Base-by-base conservation (phyloP, 805 yeast species). In the Ogataea nonfermentans region DNA sequence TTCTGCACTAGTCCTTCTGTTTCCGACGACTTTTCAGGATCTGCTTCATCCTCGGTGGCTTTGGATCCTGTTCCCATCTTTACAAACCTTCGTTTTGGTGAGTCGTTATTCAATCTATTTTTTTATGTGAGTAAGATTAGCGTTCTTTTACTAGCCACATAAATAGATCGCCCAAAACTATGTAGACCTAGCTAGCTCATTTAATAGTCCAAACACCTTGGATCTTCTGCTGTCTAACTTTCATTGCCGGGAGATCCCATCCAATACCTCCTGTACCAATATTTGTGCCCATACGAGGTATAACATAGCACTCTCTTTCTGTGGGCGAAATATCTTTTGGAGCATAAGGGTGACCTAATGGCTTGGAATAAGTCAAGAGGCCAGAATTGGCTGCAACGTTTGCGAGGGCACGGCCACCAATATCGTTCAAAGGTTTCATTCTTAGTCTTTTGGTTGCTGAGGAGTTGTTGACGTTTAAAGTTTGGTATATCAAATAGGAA, bases 281-380 rank as follows among this genome's bases (percentile, higher is more conserved):
- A 6, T 79, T 73, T 9, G 95, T 90, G 4, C 97, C 97, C 56
- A 85, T 79, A 40, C 96, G 67, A 1, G 98, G 97, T 35, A 88
- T 81, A 11, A 90, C 96, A 65, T 87, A 90, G 51, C 95, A 86
- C 54, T 84, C 90, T 49, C 96, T 70, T 53, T 81, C 83, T 3
- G 80, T 76, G 0, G 84, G 66, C 4, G 78, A 67, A 11, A 85
- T 53, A 47, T 73, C 68, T 54, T 81, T 82, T 2, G 95, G 95
- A 2, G 88, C 95, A 55, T 87, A 78, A 3, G 96, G 96, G 40
- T 86, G 84, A 0, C 95, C 95, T 37, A 91, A 64, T 0, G 98
- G 98, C 56, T 90, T 91, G 19, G 97, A 88, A 61, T 84, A 90
- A 0, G 91, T 78, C 29, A 91, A 55, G 32, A 91, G 66, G 0